phyloP scores from a whole-genome alignment of 2,329 filamentous ascomycete genomes.

The Talaromyces sp. region DNA sequence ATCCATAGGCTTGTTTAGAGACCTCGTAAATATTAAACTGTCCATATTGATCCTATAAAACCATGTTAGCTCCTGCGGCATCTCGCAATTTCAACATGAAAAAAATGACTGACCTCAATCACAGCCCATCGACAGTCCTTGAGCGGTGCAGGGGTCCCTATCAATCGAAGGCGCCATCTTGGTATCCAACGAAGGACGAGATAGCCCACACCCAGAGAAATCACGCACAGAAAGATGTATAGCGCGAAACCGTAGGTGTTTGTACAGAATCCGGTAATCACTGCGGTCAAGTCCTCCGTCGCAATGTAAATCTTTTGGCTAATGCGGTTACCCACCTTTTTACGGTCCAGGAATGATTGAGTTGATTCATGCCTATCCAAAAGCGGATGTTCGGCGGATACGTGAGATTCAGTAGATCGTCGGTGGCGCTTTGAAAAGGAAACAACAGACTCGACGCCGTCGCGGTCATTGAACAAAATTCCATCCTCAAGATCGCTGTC shows the following conservation, averaged over 20 bases:
- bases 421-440: conserved; percentile 23
- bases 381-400: conserved; percentile 56
- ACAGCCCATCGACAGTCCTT: conserved; percentile 84
- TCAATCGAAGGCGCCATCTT: conserved; percentile 73
- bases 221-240: conserved; percentile 68
- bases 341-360: conserved; percentile 64
- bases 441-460: conserved; percentile 31
- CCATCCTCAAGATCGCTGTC: conserved; percentile 45
- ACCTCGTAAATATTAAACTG: conserved; percentile 79
- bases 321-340: conserved; percentile 59
- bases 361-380: conserved; percentile 70
- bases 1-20: conserved; percentile 56
- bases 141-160: conserved; percentile 67
- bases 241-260: conserved; percentile 64
- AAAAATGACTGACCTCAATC: conserved; percentile 63
- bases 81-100: neutral
- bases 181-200: conserved; percentile 88
- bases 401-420: conserved; percentile 36
- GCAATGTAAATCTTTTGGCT: conserved; percentile 92
- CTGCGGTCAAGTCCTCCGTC: conserved; percentile 91
- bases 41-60: conserved; percentile 79
- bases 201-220: conserved; percentile 75
- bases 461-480: conserved; percentile 41
- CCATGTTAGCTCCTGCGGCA: neutral
- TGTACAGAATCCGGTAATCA: conserved; percentile 85